phyloP scores from a whole-genome alignment of 2,329 filamentous ascomycete genomes.

The Cladophialophora carrionii region DNA sequence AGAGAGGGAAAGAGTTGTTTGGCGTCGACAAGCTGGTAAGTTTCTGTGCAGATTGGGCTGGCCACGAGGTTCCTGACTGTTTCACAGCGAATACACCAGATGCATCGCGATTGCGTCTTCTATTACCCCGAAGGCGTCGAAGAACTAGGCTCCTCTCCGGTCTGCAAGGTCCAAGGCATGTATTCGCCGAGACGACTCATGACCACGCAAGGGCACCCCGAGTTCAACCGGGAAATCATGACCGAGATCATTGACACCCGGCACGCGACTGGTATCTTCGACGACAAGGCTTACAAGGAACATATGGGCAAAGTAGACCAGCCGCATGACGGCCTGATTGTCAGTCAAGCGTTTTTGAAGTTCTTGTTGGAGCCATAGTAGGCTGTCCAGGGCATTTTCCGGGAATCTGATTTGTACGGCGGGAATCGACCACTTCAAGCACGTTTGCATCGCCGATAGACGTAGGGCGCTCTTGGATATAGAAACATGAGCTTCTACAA shows the following conservation, averaged over 20 bases:
- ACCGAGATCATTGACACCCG: constrained; percentile 68
- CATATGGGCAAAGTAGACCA: constrained; percentile 67
- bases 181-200: constrained; percentile 69
- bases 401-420: neutral
- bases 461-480: neutral
- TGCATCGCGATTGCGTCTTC: constrained; percentile 79
- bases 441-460: neutral
- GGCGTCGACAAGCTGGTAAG: constrained; percentile 64
- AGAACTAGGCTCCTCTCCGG: constrained; percentile 65
- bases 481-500: neutral
- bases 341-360: constrained; percentile 73
- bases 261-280: constrained; percentile 68
- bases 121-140: constrained; percentile 65
- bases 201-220: constrained; percentile 83
- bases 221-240: constrained; percentile 75
- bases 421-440: neutral
- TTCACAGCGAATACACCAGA: constrained; percentile 67
- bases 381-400: neutral
- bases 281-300: constrained; percentile 69
- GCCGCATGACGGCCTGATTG: constrained; percentile 76
- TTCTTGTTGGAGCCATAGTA: constrained; percentile 65
- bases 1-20: constrained; percentile 72
- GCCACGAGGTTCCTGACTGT: neutral
- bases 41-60: constrained; percentile 20
- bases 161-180: constrained; percentile 79